A percentile compares a stretch with the other conserved stretches of the same genome.
Evolutionary conservation across 768 basidiomycete genomes (phyloP).

Genomic region (Amanita rimosa): DNA sequence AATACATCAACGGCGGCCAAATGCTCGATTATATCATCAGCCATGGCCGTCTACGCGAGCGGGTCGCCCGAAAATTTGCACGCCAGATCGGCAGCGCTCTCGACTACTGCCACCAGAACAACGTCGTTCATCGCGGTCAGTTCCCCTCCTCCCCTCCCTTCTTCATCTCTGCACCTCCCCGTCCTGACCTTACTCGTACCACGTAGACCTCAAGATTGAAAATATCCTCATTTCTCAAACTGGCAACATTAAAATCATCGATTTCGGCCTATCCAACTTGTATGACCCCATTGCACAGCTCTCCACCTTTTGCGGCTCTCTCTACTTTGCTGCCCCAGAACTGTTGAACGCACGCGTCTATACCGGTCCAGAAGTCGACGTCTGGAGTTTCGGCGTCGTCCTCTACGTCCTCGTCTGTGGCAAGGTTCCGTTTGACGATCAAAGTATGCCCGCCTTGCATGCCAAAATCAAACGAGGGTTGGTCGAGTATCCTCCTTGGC

Average conservation of each 20-base stretch:
- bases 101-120: slow-evolving; percentile 96
- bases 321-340: slow-evolving; percentile 98
- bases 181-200: too few relatives aligned
- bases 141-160: background rate
- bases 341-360: slow-evolving; percentile 94
- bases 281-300: slow-evolving; percentile 77
- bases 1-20: slow-evolving; percentile 98
- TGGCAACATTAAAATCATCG: slow-evolving; percentile 99
- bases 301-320: slow-evolving; percentile 91
- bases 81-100: slow-evolving; percentile 94
- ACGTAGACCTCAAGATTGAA: slow-evolving; percentile 90
- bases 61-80: slow-evolving; percentile 95
- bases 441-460: slow-evolving; percentile 97
- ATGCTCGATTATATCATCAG: slow-evolving; percentile 99
- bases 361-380: slow-evolving; percentile 95
- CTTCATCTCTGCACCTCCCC: background rate
- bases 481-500: slow-evolving; percentile 96
- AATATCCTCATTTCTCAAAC: slow-evolving; percentile 98
- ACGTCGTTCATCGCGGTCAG: slow-evolving; percentile 88
- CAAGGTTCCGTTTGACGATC: slow-evolving; percentile 98
- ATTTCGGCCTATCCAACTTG: slow-evolving; percentile 96
- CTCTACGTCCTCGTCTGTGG: slow-evolving; percentile 97
- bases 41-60: slow-evolving; percentile 89
- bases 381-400: slow-evolving; percentile 99
- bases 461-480: slow-evolving; percentile 98